Base-by-base conservation (phyloP, 148 eudicot genomes). In the Camellia japonica region DNA sequence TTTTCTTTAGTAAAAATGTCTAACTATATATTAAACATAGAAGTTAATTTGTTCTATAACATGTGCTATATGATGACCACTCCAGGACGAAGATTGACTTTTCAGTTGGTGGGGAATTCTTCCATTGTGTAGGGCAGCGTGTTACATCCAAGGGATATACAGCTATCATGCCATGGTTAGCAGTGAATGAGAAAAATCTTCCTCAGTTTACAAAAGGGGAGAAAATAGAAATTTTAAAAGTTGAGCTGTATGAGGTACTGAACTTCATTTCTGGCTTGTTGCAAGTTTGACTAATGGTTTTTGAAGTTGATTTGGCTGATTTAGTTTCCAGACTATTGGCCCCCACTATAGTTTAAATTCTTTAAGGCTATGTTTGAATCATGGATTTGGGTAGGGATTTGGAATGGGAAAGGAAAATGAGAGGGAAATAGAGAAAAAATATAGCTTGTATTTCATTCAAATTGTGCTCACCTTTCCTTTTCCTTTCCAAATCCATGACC, bases 141-240 rank as follows among this genome's bases (percentile, higher is more conserved):
- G 97, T 90, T 58, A 90, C 80, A 38, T 82, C 82, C 58, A 86
- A 90, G 85, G 98, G 98, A 82, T 93, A 88, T 74, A 93, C 98
- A 75, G 79, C 93, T 52, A 88, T 95, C 60, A 90, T 91, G 93
- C 98, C 97, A 68, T 95, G 97, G 98, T 87, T 90, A 88, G 95
- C 89, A 78, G 83, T 93, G 68, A 93, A 79, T 77, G 98, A 95
- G 87, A 93, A 89, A 84, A 91, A 75, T 74, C 95, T 95, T 83
- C 98, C 98, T 73, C 90, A 88, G 56, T 89, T 95, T 73, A 80
- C 88, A n/a, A 84, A 85, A 83, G 96, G 92, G 80, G 90, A 95
- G 83, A 95, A 78, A 85, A 87, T 95, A 60, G 86, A 89, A 81
- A 79, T 89, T 77, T 86, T 90, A 41, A 90, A 87, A 84, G 90